Evolutionary conservation across 2,329 filamentous ascomycete species (phyloP).

Genomic region (Ascomycota sp.): DNA sequence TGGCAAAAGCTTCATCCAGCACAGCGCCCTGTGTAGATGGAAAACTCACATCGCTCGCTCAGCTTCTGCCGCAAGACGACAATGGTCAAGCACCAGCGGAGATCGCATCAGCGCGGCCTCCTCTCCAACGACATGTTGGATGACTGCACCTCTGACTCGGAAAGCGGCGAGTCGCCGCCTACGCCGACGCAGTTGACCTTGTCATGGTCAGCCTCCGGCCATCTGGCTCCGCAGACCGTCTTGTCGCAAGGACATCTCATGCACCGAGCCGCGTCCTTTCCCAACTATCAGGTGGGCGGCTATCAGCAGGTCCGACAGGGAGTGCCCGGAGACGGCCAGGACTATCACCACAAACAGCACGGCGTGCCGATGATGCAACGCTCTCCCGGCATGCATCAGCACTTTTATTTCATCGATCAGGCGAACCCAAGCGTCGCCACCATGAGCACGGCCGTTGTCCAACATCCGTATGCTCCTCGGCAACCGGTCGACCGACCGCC

Average conservation of each 20-base stretch:
- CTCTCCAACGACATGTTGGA: conserved; percentile 32
- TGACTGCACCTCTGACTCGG: conserved; percentile 35
- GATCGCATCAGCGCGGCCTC: conserved; percentile 38
- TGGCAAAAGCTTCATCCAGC: conserved; percentile 51
- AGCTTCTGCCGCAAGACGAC: conserved; percentile 56
- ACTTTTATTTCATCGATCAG: conserved; percentile 40
- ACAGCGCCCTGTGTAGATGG: conserved; percentile 30
- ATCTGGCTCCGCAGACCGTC: conserved; percentile 17
- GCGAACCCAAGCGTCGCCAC: conserved; percentile 41
- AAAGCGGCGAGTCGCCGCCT: conserved; percentile 35
- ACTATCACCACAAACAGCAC: conserved; percentile 9
- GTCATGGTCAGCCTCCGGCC: conserved; percentile 26
- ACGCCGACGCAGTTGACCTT: conserved; percentile 33
- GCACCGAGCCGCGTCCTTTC: conserved; percentile 33
- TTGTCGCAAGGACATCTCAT: conserved; percentile 18
- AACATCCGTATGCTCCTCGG: conserved; percentile 28
- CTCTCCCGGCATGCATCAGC: conserved; percentile 24
- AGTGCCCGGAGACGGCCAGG: background rate
- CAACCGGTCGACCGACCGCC: conserved; percentile 24
- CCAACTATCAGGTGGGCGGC: conserved; percentile 28
- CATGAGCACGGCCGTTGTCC: conserved; percentile 31
- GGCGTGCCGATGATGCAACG: conserved; percentile 27
- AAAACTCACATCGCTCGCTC: background rate
- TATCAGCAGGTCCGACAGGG: conserved; percentile 20
- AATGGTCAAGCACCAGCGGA: conserved; percentile 46